Conservation (phyloP, 164 flowering plant species). For the Pachysandra terminalis region DNA sequence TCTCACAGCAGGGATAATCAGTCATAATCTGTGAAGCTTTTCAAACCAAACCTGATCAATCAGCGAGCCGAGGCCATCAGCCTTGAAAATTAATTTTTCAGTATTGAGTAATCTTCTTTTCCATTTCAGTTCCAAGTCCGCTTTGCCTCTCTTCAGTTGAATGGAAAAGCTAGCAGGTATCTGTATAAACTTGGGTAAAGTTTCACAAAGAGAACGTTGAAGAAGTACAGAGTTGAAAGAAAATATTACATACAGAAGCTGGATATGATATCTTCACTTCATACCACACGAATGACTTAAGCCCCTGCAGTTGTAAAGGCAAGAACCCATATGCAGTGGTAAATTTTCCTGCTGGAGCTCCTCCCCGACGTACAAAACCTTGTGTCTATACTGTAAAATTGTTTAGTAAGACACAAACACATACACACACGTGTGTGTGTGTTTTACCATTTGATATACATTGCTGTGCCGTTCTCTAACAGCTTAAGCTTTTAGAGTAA, state of each 20-base stretch:
- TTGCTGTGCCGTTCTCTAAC: no score
- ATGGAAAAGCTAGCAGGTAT: conserved; percentile 83
- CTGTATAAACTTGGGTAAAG: conserved; percentile 28
- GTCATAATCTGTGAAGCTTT: neutral
- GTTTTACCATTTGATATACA: no score
- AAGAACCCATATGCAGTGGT: conserved; percentile 61
- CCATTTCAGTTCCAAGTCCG: conserved; percentile 24
- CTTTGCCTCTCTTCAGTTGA: conserved; percentile 39
- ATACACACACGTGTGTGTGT: no score
- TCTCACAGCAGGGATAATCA: neutral
- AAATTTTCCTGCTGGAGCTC: conserved; percentile 64
- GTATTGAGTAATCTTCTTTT: conserved; percentile 79
- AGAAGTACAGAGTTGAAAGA: conserved; percentile 1
- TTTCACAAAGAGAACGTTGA: neutral
- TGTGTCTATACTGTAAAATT: conserved; percentile 32
- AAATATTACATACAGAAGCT: conserved; percentile 81
- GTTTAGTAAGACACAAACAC: neutral
- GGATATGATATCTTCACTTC: conserved; percentile 99
- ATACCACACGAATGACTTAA: conserved; percentile 68
- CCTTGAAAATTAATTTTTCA: conserved; percentile 78
- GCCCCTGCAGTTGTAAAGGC: conserved; percentile 63
- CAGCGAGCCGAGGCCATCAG: conserved; percentile 28
- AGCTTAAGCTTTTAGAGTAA: no score
- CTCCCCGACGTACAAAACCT: conserved; percentile 58
- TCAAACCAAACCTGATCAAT: conserved; percentile 27